Evolutionary conservation across 306 rosid species (phyloP).

Genomic region (Lathyrus tuberosus): DNA sequence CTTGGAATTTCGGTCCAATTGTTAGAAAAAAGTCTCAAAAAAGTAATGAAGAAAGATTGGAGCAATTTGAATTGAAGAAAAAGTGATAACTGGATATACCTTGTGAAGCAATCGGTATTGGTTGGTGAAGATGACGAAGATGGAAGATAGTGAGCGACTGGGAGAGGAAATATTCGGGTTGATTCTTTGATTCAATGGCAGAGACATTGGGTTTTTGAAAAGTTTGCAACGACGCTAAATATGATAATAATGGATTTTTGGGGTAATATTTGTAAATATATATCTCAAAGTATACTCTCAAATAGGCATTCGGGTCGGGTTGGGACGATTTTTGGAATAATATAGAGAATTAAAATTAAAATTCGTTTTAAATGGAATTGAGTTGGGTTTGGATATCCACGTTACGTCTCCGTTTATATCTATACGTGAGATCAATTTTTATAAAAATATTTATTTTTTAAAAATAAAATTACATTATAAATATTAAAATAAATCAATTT

Average conservation of each 20-base stretch:
- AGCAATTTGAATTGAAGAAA: slow-evolving; percentile 10
- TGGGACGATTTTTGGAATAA: too few relatives aligned
- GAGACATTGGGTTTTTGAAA: not conserved
- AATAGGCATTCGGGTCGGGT: too few relatives aligned
- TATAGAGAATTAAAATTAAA: too few relatives aligned
- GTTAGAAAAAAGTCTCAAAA: slow-evolving; percentile 6
- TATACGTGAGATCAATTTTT: too few relatives aligned
- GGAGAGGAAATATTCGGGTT: slow-evolving; percentile 36
- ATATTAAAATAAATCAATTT: too few relatives aligned
- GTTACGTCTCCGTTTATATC: too few relatives aligned
- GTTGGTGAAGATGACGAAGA: slow-evolving; percentile 26
- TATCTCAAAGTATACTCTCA: too few relatives aligned
- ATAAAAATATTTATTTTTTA: too few relatives aligned
- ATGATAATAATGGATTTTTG: not conserved
- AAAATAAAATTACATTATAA: too few relatives aligned
- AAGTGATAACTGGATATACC: slow-evolving; percentile 41
- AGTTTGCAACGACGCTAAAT: slow-evolving; percentile 17
- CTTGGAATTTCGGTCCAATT: not conserved
- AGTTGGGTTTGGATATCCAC: too few relatives aligned
- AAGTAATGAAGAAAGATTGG: not conserved
- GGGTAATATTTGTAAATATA: too few relatives aligned
- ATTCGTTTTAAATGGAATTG: too few relatives aligned
- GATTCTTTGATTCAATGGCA: slow-evolving; percentile 42
- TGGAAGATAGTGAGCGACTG: slow-evolving; percentile 41
- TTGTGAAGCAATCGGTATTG: slow-evolving; percentile 31